Percentiles rank a stretch among this genome's conserved stretches.
Conservation (phyloP, 139 green algal genomes). For the Chlamydomonas incerta region DNA sequence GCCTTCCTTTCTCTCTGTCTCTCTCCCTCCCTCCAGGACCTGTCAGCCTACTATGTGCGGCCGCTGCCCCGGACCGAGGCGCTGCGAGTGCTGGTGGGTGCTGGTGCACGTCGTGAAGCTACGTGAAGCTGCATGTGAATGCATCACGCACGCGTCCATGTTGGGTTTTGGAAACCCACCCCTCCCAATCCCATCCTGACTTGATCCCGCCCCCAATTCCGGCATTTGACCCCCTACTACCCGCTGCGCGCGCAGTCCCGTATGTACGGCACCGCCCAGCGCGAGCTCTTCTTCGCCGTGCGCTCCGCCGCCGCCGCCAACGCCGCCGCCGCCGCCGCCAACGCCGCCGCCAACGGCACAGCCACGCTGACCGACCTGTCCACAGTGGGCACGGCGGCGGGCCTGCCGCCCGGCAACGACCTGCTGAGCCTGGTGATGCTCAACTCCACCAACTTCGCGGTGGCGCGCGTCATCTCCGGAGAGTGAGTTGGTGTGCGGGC, state of each 20-base stretch:
- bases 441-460: neutral
- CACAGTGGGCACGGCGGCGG: neutral
- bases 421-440: neutral
- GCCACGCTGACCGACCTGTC: too few species aligned
- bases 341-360: too few species aligned
- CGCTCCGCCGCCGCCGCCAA: neutral
- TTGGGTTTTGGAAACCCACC: too few species aligned
- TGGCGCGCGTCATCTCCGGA: neutral
- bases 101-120: too few species aligned
- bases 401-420: conserved; percentile 3
- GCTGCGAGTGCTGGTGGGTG: neutral
- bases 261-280: neutral
- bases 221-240: too few species aligned
- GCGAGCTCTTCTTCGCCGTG: conserved; percentile 1
- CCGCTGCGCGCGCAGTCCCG: neutral
- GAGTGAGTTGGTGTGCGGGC: too few species aligned
- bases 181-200: neutral
- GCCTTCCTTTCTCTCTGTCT: too few species aligned
- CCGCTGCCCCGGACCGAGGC: neutral
- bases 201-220: too few species aligned
- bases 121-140: too few species aligned
- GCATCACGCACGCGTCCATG: too few species aligned
- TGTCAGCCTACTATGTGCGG: neutral
- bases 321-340: neutral
- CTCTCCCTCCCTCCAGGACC: too few species aligned